Evolutionary conservation across 257 asterid species (phyloP).

Genomic region (Parsonsia alboflavescens): DNA sequence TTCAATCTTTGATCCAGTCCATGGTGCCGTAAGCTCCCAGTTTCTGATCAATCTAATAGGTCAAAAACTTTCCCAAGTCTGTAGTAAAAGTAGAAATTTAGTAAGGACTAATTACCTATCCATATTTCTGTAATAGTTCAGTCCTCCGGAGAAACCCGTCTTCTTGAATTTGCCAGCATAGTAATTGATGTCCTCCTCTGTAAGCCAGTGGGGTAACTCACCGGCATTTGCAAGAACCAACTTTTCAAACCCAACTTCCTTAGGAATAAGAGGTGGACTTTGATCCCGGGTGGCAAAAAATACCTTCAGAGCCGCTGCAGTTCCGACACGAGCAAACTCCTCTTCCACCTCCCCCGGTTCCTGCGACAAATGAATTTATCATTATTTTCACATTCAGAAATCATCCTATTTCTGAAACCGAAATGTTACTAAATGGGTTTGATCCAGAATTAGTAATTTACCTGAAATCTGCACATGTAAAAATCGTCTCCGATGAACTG

Average conservation of each 20-base stretch:
- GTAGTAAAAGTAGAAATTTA: background rate
- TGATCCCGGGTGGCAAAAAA: slow-evolving; percentile 49
- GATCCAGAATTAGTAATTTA: background rate
- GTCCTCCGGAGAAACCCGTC: slow-evolving; percentile 45
- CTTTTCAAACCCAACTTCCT: slow-evolving; percentile 23
- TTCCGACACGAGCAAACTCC: slow-evolving; percentile 57
- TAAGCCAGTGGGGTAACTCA: slow-evolving; percentile 35
- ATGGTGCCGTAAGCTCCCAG: slow-evolving; percentile 39
- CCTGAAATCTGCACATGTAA: slow-evolving; percentile 94
- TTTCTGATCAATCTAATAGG: slow-evolving; percentile 19
- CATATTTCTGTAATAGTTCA: slow-evolving; percentile 38
- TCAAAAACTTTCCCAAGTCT: too few relatives aligned
- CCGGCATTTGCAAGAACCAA: slow-evolving; percentile 5
- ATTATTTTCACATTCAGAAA: too few relatives aligned
- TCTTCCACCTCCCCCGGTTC: slow-evolving; percentile 69
- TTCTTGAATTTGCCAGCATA: slow-evolving; percentile 25
- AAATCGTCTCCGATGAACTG: slow-evolving; percentile 70
- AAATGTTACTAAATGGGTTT: too few relatives aligned
- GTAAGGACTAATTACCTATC: slow-evolving; percentile 22
- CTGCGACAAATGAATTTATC: slow-evolving; percentile 21
- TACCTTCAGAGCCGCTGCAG: slow-evolving; percentile 42
- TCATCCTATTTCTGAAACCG: background rate
- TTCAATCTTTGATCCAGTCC: slow-evolving; percentile 28
- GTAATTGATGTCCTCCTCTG: slow-evolving; percentile 34
- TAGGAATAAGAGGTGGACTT: slow-evolving; percentile 28